Conservation (phyloP, 192 early-diverging fungal species). For the Geranomyces variabilis region DNA sequence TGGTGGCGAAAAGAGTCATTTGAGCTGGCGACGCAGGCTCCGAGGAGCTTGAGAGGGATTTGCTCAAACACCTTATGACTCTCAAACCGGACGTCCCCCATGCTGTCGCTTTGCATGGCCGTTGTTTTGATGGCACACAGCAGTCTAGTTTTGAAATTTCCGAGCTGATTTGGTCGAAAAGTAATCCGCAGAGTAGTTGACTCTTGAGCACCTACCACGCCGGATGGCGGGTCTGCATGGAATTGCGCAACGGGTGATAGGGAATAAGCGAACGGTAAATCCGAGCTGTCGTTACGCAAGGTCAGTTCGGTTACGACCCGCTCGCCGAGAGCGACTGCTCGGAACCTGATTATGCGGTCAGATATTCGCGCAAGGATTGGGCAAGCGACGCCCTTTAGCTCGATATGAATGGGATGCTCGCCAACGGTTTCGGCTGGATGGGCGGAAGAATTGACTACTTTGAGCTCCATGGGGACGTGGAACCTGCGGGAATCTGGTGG, state of each 20-base stretch:
- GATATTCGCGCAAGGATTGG: slow-evolving; percentile 33
- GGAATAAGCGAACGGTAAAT: slow-evolving; percentile 34
- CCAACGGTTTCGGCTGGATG: slow-evolving; percentile 6
- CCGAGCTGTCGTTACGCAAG: slow-evolving; percentile 37
- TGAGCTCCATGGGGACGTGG: slow-evolving; percentile 47
- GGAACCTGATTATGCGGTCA: slow-evolving; percentile 36
- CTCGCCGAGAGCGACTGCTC: background rate
- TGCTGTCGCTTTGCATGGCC: background rate
- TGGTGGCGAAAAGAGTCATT: background rate
- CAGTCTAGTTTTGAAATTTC: slow-evolving; percentile 40
- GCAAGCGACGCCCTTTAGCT: slow-evolving; percentile 41
- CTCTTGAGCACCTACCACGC: slow-evolving; percentile 32
- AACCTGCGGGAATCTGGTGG: slow-evolving; percentile 20
- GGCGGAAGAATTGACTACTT: slow-evolving; percentile 31
- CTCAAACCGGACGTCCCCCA: background rate
- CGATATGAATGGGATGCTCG: slow-evolving; percentile 42
- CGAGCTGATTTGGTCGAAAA: slow-evolving; percentile 54
- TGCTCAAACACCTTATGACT: background rate
- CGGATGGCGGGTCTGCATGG: slow-evolving; percentile 34
- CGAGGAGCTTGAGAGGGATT: slow-evolving; percentile 1
- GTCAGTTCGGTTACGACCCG: background rate
- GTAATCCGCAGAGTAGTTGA: slow-evolving; percentile 28
- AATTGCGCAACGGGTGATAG: slow-evolving; percentile 50
- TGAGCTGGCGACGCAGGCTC: background rate
- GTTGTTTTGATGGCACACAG: slow-evolving; percentile 25